These are phyloP conservation scores for Aspergillus oerlinghausenensis DNA, from an alignment of 2,329 filamentous ascomycete genomes.

Conservation along the genomic window DNA sequence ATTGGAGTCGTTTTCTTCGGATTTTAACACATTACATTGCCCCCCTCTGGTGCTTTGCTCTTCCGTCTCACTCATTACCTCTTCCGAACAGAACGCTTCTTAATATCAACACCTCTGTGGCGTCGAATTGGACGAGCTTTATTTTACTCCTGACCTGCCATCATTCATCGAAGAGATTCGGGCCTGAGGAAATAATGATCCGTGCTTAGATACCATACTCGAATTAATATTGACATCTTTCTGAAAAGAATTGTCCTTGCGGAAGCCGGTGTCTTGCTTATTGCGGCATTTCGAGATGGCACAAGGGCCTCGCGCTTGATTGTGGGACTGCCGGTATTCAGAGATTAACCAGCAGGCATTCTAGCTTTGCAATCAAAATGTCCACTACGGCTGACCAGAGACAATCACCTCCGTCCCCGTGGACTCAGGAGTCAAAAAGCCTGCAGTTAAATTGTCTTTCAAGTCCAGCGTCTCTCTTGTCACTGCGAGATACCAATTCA, in stretches of 20 bases:
- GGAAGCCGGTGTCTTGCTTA: not conserved
- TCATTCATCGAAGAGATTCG: not conserved
- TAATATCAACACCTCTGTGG: not conserved
- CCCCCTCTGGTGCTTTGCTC: not conserved
- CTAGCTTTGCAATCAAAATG: slow-evolving; percentile 11
- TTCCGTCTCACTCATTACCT: not conserved
- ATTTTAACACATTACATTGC: not conserved
- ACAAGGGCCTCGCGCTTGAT: slow-evolving; percentile 9
- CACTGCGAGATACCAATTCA: slow-evolving; percentile 15
- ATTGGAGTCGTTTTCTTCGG: not conserved
- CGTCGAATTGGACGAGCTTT: not conserved
- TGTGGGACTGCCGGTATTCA: slow-evolving; percentile 3
- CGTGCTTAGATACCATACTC: not conserved
- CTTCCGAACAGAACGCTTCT: not conserved
- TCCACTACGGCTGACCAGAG: slow-evolving; percentile 30
- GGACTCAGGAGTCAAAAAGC: slow-evolving; percentile 24
- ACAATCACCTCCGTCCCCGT: slow-evolving; percentile 30
- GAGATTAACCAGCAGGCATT: not conserved
- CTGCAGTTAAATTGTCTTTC: slow-evolving; percentile 16
- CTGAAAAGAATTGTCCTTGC: not conserved
- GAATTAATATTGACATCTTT: not conserved
- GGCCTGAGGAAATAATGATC: not conserved
- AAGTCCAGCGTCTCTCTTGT: slow-evolving; percentile 15
- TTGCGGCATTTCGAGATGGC: slow-evolving; percentile 12
- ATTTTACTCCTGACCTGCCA: not conserved